Evolutionary conservation across 805 yeast species (phyloP).

Genomic region (Debaryomyces hansenii): DNA sequence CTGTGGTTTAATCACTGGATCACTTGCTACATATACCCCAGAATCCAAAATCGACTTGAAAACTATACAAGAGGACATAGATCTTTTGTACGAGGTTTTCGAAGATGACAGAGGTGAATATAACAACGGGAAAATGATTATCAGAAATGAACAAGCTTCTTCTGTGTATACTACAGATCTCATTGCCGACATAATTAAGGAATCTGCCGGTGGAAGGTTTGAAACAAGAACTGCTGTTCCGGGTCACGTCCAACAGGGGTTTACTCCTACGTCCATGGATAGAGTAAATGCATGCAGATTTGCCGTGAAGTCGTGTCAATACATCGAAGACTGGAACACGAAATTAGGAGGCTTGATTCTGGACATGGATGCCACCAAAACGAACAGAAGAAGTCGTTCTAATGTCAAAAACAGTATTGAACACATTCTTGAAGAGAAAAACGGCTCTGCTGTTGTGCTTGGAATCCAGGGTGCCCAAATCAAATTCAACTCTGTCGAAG

Average conservation of each 20-base stretch:
- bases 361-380: conserved; percentile 1
- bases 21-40: conserved; percentile 74
- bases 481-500: conserved; percentile 54
- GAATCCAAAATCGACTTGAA: conserved; percentile 64
- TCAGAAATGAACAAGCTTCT: conserved; percentile 67
- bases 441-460: conserved; percentile 53
- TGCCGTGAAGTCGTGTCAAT: conserved; percentile 68
- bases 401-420: not conserved
- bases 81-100: conserved; percentile 57
- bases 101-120: conserved; percentile 62
- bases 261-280: conserved; percentile 74
- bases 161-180: conserved; percentile 66
- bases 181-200: conserved; percentile 68
- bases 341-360: not conserved
- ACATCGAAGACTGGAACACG: conserved; percentile 50
- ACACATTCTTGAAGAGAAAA: not conserved
- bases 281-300: conserved; percentile 72
- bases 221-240: conserved; percentile 82
- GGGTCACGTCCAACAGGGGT: conserved; percentile 87
- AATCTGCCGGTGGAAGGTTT: conserved; percentile 62
- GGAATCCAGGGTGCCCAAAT: conserved; percentile 71
- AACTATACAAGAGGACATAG: conserved; percentile 65
- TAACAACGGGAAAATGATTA: conserved; percentile 67
- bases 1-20: conserved; percentile 69
- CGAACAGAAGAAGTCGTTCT: not conserved